These are phyloP conservation scores for Dillenia suffruticosa DNA, from an alignment of 164 flowering plant genomes.

Conservation along the genomic window DNA sequence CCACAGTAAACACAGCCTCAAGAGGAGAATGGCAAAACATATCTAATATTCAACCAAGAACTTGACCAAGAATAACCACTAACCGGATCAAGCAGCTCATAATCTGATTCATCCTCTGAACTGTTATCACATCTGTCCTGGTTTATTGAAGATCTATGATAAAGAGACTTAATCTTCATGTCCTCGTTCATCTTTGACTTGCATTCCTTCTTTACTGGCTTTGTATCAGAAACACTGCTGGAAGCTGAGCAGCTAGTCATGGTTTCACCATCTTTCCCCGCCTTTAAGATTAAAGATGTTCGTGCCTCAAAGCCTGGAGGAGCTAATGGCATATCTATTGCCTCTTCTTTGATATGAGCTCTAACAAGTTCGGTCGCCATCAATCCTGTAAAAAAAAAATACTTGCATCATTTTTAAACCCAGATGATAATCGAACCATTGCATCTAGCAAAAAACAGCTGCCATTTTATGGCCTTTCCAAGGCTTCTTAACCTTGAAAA, in stretches of 20 bases:
- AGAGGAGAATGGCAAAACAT: background rate
- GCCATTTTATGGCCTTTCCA: no score
- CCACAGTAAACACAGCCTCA: background rate
- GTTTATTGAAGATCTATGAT: constrained; percentile 56
- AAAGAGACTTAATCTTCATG: constrained; percentile 26
- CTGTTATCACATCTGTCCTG: constrained; percentile 36
- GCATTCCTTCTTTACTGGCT: constrained; percentile 12
- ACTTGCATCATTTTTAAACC: no score
- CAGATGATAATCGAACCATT: no score
- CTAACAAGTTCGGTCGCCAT: constrained; percentile 28
- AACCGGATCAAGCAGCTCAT: constrained; percentile 44
- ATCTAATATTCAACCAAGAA: background rate
- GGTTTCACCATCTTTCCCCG: constrained; percentile 21
- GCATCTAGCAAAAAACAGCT: no score
- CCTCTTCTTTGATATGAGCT: constrained; percentile 8
- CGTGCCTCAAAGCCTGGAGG: constrained; percentile 65
- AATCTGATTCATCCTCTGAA: constrained; percentile 68
- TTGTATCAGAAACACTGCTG: constrained; percentile 15
- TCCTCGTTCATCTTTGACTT: constrained; percentile 17
- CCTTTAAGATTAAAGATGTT: constrained; percentile 50
- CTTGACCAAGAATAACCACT: constrained; percentile 12
- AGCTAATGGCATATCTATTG: constrained; percentile 18
- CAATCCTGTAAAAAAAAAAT: constrained; percentile 13
- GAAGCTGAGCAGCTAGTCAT: constrained; percentile 12
- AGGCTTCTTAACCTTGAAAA: no score